Evolutionary conservation across 768 basidiomycete genomes (phyloP).

Genomic region (Leccinum uliginosum): DNA sequence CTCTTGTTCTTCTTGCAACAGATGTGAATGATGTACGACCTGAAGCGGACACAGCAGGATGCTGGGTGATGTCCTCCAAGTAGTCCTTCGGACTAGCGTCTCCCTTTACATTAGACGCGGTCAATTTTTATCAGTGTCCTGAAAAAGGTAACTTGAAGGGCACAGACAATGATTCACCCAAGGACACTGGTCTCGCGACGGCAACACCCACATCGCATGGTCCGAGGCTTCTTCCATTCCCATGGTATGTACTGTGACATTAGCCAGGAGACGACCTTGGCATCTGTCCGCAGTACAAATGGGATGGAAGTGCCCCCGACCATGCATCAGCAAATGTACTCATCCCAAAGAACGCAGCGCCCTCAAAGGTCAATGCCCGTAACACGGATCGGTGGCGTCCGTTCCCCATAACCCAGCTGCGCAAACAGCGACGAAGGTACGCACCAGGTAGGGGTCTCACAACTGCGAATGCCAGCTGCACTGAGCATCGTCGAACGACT

Average conservation of each 20-base stretch:
- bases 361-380: conserved; percentile 4
- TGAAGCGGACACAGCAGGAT: neutral
- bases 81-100: conserved; percentile 9
- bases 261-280: conserved; percentile 26
- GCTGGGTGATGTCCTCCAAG: neutral
- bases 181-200: conserved; percentile 23
- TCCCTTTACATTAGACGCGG: neutral
- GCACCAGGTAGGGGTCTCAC: conserved; percentile 10
- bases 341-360: conserved; percentile 20
- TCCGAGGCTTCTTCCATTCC: conserved; percentile 51
- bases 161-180: neutral
- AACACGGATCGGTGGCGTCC: neutral
- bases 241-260: conserved; percentile 46
- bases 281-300: conserved; percentile 31
- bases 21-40: neutral
- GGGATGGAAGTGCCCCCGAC: conserved; percentile 36
- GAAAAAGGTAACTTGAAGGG: neutral
- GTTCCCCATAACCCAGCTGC: conserved; percentile 18
- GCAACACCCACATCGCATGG: conserved; percentile 30
- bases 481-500: neutral
- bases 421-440: conserved; percentile 8
- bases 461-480: neutral
- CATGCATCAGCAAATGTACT: conserved; percentile 27
- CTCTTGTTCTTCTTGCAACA: conserved; percentile 3
- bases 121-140: neutral